Evolutionary conservation across 202 grass and related monocot species (phyloP).

Genomic region (Dendrocalamus latiflorus): DNA sequence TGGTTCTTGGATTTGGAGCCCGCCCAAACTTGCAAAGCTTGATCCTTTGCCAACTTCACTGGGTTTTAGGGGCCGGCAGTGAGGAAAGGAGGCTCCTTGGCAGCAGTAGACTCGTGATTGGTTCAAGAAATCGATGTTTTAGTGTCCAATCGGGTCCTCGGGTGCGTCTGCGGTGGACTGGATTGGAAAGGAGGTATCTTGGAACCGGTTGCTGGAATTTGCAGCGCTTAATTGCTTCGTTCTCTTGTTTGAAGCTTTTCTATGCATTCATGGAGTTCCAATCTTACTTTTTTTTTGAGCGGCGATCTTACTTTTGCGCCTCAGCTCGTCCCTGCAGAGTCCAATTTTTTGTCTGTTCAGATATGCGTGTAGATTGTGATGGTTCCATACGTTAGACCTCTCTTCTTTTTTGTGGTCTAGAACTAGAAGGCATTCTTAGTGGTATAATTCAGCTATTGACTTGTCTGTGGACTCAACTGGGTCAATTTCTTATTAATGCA

Average conservation of each 20-base stretch:
- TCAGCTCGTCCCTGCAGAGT: background rate
- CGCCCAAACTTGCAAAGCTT: background rate
- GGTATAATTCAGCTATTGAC: conserved; percentile 10
- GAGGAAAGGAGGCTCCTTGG: background rate
- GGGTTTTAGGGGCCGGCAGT: background rate
- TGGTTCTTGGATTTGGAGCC: background rate
- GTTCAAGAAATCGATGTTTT: background rate
- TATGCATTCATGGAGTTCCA: background rate
- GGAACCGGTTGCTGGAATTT: background rate
- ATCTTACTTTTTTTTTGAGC: background rate
- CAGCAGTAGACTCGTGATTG: background rate
- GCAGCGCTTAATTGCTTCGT: background rate
- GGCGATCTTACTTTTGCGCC: background rate
- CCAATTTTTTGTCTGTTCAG: background rate
- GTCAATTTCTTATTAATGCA: conserved; percentile 7
- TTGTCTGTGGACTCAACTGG: background rate
- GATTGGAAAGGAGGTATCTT: background rate
- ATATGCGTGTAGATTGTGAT: background rate
- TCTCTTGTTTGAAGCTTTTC: background rate
- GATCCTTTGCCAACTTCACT: background rate
- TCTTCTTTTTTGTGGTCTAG: conserved; percentile 8
- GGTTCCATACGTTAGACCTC: background rate
- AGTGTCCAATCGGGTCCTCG: background rate
- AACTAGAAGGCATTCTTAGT: background rate
- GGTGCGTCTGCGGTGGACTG: background rate